Evolutionary conservation across 768 basidiomycete species (phyloP).

Genomic region (Suillus cothurnatus): DNA sequence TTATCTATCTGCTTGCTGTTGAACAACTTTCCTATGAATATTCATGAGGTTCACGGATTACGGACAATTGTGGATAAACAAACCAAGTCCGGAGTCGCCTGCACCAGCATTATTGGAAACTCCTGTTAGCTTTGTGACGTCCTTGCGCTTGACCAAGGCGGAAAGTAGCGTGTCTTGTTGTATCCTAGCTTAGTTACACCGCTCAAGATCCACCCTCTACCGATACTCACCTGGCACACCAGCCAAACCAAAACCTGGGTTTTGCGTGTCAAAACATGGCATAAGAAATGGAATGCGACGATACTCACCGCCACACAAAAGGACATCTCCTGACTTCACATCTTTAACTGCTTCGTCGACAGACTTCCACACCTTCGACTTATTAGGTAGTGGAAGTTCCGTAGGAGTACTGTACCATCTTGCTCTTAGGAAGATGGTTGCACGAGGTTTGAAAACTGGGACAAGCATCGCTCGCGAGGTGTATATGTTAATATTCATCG

Average conservation of each 20-base stretch:
- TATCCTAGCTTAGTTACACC: background rate
- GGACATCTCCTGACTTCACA: conserved; percentile 74
- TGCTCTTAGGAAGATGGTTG: conserved; percentile 14
- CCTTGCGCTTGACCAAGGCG: conserved; percentile 73
- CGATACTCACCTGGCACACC: conserved; percentile 74
- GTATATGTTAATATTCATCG: too few species aligned
- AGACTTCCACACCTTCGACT: conserved; percentile 75
- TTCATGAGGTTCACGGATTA: background rate
- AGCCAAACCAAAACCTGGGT: conserved; percentile 81
- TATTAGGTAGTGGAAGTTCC: conserved; percentile 31
- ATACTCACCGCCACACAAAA: conserved; percentile 79
- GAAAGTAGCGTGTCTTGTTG: conserved; percentile 74
- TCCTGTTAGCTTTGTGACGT: conserved; percentile 74
- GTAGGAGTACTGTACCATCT: conserved; percentile 23
- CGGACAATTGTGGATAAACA: background rate
- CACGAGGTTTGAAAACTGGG: conserved; percentile 21
- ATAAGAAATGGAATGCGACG: background rate
- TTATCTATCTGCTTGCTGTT: conserved; percentile 77
- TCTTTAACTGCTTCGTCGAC: conserved; percentile 83
- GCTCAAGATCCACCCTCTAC: too few species aligned
- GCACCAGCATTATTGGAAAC: conserved; percentile 90
- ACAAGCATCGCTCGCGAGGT: conserved; percentile 16
- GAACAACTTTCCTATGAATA: conserved; percentile 64
- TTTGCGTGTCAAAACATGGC: too few species aligned
- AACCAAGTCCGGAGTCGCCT: conserved; percentile 71